Evolutionary conservation across 164 flowering plant species (phyloP), one percentile per base, ranked within the genome.

Genomic region (Piper betle): DNA sequence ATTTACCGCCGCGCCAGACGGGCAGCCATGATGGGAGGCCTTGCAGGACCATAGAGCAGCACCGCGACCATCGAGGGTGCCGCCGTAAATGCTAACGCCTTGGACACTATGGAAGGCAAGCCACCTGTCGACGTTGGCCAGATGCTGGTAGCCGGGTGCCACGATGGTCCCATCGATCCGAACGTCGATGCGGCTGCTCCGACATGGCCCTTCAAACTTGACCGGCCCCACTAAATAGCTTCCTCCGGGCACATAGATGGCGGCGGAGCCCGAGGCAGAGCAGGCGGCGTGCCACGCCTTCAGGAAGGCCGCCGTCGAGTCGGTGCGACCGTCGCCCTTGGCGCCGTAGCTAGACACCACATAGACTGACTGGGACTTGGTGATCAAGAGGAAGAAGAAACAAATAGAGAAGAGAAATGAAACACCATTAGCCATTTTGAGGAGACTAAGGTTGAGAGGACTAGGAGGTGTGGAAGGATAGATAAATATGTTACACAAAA

Each of bases 221-320:
- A 50, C 57, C 50, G 52, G 70, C 19, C 62, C 42, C 48, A 74
- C 42, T 63, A 74, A 63, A 46, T 39, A 74, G 17, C 56, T 40
- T 40, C 78, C 78, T 15, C 43, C 46, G 8, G 78, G 75, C 0
- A 74, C 75, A 25, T 63, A 66, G 15, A 74, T 56, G 25, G 62
- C 64, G 0, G 71, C 56, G 0, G 78, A 59, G 1, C 19, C 39
- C 7, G 16, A 12, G 3, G 78, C 68, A 37, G 59, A 63, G 60
- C 78, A 74, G 46, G 74, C 75, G 1, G 66, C 52, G 0, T 46
- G 43, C 78, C 78, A 74, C 53, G 78, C 73, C 4, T 39, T 52
- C 10, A 68, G 66, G 53, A 74, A 62, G 1, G 77, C 33, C 8
- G 7, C 43, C 13, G 69, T 68, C 4, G 71, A 55, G 39, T 68